Evolutionary conservation across 2,329 filamentous ascomycete species (phyloP), one percentile per base, ranked within the genome.

Genomic region (Verticillium dahliae): DNA sequence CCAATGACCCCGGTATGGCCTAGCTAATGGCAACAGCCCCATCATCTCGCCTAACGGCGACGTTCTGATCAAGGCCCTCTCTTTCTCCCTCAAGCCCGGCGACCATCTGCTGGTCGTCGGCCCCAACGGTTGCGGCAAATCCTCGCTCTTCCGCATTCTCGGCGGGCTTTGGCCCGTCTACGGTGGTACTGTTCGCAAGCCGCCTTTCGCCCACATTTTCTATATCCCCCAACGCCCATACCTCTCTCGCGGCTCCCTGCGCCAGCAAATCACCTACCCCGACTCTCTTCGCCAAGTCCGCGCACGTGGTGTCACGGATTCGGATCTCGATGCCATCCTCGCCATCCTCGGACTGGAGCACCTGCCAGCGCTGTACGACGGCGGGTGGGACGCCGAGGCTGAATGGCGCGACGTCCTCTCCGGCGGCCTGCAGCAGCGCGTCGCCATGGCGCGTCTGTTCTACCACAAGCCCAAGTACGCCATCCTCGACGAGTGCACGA

Each of bases 91-190:
- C 65, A 85, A 87, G 61, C 89, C 90, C 1, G 92, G 92, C 61
- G 92, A 97, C 63, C 95, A 99, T 69, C 84, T 99, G 6, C 85
- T 99, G 41, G 95, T 99, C 52, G 91, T 98, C 52, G 95, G 95
- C 1, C 95, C 95, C 27, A 99, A 99, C 73, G 95, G 95, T 41
- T 99, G 95, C 74, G 95, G 95, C 52, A 99, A 99, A 75, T 97
- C 92, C 0, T 96, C 90, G 15, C 83, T 99, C 3, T 99, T 99
- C 84, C 88, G 95, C 41, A 99, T 99, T 67, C 85, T 99, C 1
- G 95, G 95, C 64, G 95, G 95, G 0, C 81, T 99, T 2, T 99
- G 95, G 95, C 95, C 95, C 15, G 95, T 98, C 13, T 99, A 99
- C 74, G 94, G 95, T 66, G 95, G 95, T 59, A 92, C 86, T 1